Base-by-base conservation (phyloP, 2,329 filamentous ascomycete genomes). In the Chaetomiaceae sp. region DNA sequence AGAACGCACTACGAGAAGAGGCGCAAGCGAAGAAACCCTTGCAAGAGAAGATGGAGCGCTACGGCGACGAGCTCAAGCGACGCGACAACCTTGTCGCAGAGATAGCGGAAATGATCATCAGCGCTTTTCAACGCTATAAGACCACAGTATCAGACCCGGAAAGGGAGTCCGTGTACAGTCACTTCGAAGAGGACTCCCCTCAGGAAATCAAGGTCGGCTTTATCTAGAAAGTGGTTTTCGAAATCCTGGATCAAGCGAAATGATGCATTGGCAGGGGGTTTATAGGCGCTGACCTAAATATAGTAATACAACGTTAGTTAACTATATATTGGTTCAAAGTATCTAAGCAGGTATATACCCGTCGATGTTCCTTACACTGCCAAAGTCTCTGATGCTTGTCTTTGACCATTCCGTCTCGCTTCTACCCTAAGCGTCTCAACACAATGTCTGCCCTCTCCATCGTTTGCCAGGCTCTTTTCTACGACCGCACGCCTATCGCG, bases 401-500 rank as follows among this genome's bases (percentile, higher is more conserved):
- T n/a, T n/a, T n/a, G n/a, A n/a, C n/a, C n/a, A n/a, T n/a, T n/a
- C n/a, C n/a, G n/a, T 38, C n/a, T 38, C 17, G 8, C 6, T 17
- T 17, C 34, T 38, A 12, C 17, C 11, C 34, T 38, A 7, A 6
- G 4, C 19, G 4, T 42, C 39, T 17, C 17, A 15, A 27, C 39
- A 8, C 39, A 45, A 45, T 45, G 42, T 31, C 42, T 33, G n/a
- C n/a, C n/a, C n/a, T n/a, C n/a, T n/a, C n/a, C n/a, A 45, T 45
- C 27, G 33, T 33, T 45, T 5, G 20, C 27, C 42, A 22, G 19
- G 42, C 42, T 4, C 12, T 33, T 20, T 15, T 20, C 22, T 7
- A 20, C 33, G 27, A 45, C 15, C 17, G 5, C 22, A 45, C 42
- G 27, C 42, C 42, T 3, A 22, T 45, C 22, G 25, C 5, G 22